Percentiles rank a stretch among this genome's conserved stretches.
These are phyloP conservation scores for Cyberlindnera mycetangii DNA, from an alignment of 805 yeast species.

Conservation along the genomic window DNA sequence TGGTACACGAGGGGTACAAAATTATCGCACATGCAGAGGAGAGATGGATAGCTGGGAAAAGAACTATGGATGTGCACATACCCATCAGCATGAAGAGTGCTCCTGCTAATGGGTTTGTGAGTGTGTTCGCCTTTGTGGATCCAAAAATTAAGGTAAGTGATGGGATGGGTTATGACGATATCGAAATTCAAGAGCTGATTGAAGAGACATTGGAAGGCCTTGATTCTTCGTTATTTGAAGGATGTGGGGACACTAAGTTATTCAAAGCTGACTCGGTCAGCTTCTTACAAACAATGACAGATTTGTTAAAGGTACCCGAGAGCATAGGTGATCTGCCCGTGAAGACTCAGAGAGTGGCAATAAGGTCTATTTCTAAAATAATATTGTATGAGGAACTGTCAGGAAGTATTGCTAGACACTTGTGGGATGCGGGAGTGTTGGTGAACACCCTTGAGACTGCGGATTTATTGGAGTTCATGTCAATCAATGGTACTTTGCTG, in stretches of 20 bases:
- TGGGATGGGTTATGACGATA: constrained; percentile 11
- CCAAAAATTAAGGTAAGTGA: constrained; percentile 5
- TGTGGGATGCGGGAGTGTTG: constrained; percentile 41
- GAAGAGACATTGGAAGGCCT: constrained; percentile 13
- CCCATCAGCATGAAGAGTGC: constrained; percentile 1
- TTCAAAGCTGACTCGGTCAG: background rate
- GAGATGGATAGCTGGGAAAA: constrained; percentile 22
- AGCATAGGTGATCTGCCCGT: constrained; percentile 9
- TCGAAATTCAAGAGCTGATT: constrained; percentile 14
- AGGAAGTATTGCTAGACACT: constrained; percentile 39
- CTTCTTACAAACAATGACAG: constrained; percentile 19
- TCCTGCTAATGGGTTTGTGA: constrained; percentile 9
- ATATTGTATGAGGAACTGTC: constrained; percentile 36
- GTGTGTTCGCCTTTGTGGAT: constrained; percentile 14
- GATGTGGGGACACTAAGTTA: constrained; percentile 5
- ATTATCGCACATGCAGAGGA: background rate
- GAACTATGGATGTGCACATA: constrained; percentile 18
- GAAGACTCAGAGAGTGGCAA: constrained; percentile 20
- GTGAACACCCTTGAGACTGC: constrained; percentile 13
- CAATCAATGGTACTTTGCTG: background rate
- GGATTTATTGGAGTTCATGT: constrained; percentile 13
- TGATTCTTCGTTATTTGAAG: constrained; percentile 4
- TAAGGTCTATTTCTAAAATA: constrained; percentile 13
- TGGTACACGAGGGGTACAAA: background rate
- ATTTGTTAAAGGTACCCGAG: constrained; percentile 18